Evolutionary conservation across 1,139 yeast species (phyloP), one percentile per base, ranked within the genome.

Genomic region (Zygoascus sp.): DNA sequence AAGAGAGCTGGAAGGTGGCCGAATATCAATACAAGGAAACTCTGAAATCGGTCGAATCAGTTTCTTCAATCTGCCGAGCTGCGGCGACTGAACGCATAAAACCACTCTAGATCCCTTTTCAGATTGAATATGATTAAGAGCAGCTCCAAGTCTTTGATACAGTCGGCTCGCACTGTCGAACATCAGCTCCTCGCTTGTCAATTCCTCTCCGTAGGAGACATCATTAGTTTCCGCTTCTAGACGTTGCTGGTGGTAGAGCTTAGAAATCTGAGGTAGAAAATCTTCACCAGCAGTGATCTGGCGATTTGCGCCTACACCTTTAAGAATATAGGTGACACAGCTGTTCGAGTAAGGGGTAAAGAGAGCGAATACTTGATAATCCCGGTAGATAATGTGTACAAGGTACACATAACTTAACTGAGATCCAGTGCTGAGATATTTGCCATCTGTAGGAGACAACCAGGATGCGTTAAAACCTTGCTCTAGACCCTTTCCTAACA

Each of bases 401-500:
- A 92, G 60, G 57, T 85, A 86, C 6, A 83, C 70, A 23, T 83
- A 72, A 45, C 80, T 83, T 72, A 86, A 71, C 5, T 72, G 66
- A 48, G 81, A 77, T 16, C 74, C 76, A 11, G 40, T 15, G n/a
- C 20, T 30, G 4, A 55, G 70, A 21, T 52, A 54, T n/a, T 44
- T 47, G 27, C 44, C 42, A 1, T 52, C 35, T 7, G 50, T 51
- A 1, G 67, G 60, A 7, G 53, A 51, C 22, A 70, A 54, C 62
- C 84, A 82, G 47, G 76, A 77, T 50, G 77, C 62, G 17, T 83
- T 79, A 65, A 94, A 94, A 0, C 98, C 98, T 51, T 77, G 75
- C 56, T 87, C 89, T 52, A 94, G 69, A 21, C 97, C 96, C 58
- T 77, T 79, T 8, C 97, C 95, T n/a, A 92, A 70, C 1, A 92